A percentile compares a stretch with the other conserved stretches of the same genome.
These are phyloP conservation scores for Mycena capillaripes DNA, from an alignment of 768 basidiomycete species.

Conservation along the genomic window DNA sequence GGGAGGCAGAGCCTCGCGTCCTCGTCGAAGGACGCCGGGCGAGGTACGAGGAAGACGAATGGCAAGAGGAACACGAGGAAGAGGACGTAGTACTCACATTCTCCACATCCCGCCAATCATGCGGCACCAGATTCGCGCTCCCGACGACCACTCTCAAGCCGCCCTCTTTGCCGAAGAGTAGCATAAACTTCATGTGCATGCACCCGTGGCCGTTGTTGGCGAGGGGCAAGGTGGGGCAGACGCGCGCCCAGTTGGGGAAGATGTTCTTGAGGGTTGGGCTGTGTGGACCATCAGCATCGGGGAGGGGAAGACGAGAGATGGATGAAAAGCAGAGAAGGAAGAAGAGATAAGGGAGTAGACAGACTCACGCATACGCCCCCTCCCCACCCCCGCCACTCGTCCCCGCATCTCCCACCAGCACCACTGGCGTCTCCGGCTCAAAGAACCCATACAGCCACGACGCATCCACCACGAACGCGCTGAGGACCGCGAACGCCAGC, in stretches of 20 bases:
- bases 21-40: no score
- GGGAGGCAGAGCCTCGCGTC: background rate
- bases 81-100: constrained; percentile 60
- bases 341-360: background rate
- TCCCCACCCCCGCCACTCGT: constrained; percentile 48
- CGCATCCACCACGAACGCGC: constrained; percentile 64
- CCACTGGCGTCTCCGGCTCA: constrained; percentile 65
- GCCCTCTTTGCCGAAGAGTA: constrained; percentile 74
- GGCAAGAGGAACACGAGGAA: no score
- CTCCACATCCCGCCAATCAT: constrained; percentile 78
- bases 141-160: constrained; percentile 69
- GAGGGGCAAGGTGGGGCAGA: constrained; percentile 57
- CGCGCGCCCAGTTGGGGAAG: constrained; percentile 64
- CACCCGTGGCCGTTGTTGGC: constrained; percentile 57
- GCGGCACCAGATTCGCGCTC: constrained; percentile 72
- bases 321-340: background rate
- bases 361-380: constrained; percentile 39
- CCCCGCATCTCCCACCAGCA: constrained; percentile 65
- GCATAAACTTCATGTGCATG: constrained; percentile 62
- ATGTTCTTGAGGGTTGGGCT: constrained; percentile 53
- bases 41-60: no score
- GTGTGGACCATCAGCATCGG: background rate
- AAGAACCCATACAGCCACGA: constrained; percentile 70
- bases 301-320: background rate
- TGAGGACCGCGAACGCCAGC: constrained; percentile 68